A percentile compares a stretch with the other conserved stretches of the same genome.
Evolutionary conservation across 371 early-diverging fungal species (phyloP).

Genomic region (Phascolomyces articulosus): DNA sequence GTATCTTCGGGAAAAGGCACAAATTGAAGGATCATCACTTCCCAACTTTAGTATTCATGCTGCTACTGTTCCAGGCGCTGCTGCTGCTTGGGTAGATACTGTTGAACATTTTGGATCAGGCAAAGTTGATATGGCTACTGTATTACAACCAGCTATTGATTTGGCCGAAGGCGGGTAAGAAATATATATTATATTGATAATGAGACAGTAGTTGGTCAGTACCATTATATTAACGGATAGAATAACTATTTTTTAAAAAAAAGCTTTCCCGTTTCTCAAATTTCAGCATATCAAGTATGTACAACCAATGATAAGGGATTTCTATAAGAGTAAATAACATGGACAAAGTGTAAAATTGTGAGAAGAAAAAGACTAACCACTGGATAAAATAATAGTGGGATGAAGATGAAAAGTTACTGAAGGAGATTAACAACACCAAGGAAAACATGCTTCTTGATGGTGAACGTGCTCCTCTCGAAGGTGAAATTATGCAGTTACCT

Average conservation of each 20-base stretch:
- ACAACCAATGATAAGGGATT: no score
- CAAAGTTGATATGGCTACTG: constrained; percentile 56
- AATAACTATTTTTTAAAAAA: constrained; percentile 14
- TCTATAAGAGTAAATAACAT: no score
- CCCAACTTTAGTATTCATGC: constrained; percentile 58
- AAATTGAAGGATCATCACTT: constrained; percentile 34
- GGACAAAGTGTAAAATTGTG: no score
- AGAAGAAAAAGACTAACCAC: no score
- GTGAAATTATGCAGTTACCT: constrained; percentile 67
- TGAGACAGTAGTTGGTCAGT: no score
- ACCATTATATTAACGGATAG: no score
- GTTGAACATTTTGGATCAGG: constrained; percentile 75
- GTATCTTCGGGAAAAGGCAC: constrained; percentile 32
- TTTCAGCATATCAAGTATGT: constrained; percentile 31
- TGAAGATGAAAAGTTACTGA: constrained; percentile 44
- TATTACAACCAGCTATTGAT: constrained; percentile 73
- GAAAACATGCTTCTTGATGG: constrained; percentile 64
- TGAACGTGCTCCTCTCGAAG: constrained; percentile 60
- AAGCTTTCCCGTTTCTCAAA: constrained; percentile 48
- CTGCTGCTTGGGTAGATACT: constrained; percentile 78
- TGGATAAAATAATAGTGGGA: constrained; percentile 53
- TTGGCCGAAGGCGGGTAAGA: constrained; percentile 74
- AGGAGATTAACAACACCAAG: constrained; percentile 43
- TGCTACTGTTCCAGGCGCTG: constrained; percentile 88
- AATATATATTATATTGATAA: background rate